Percentiles rank a stretch among this genome's conserved stretches.
Evolutionary conservation across 768 basidiomycete species (phyloP).

Genomic region (Collybia mongolica): DNA sequence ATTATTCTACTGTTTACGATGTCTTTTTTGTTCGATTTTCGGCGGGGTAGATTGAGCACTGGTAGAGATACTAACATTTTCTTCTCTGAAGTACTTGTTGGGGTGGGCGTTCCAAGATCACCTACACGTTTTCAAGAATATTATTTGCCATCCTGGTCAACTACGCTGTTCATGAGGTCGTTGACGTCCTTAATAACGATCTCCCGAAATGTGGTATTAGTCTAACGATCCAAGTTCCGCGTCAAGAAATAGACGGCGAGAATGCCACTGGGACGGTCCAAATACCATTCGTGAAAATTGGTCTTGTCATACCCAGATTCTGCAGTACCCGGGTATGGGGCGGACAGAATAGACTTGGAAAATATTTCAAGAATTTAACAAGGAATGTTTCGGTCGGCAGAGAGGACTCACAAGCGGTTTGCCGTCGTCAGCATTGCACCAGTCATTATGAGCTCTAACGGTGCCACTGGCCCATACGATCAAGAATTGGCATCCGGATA

Average conservation of each 20-base stretch:
- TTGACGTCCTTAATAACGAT: conserved; percentile 38
- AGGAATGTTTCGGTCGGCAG: background rate
- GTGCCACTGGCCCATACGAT: conserved; percentile 54
- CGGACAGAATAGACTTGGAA: conserved; percentile 45
- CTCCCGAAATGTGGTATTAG: conserved; percentile 37
- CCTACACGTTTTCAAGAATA: conserved; percentile 50
- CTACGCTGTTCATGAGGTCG: conserved; percentile 31
- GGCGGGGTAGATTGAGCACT: conserved; percentile 13
- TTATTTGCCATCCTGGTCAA: conserved; percentile 29
- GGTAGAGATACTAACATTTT: conserved; percentile 27
- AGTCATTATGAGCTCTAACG: conserved; percentile 56
- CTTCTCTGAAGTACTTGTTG: conserved; percentile 22
- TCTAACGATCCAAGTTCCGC: conserved; percentile 55
- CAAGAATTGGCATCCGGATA: conserved; percentile 47
- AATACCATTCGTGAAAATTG: conserved; percentile 48
- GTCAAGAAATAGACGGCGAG: conserved; percentile 49
- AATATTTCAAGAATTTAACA: background rate
- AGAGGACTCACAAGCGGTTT: conserved; percentile 30
- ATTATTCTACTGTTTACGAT: background rate
- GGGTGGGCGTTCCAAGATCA: conserved; percentile 19
- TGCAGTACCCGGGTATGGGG: conserved; percentile 33
- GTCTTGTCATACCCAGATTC: conserved; percentile 7
- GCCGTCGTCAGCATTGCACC: conserved; percentile 37
- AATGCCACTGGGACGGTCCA: conserved; percentile 43
- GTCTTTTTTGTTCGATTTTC: conserved; percentile 11